Percentiles rank a stretch among this genome's conserved stretches.
Evolutionary conservation across 164 flowering plant species (phyloP).

Genomic region (Sedum album): DNA sequence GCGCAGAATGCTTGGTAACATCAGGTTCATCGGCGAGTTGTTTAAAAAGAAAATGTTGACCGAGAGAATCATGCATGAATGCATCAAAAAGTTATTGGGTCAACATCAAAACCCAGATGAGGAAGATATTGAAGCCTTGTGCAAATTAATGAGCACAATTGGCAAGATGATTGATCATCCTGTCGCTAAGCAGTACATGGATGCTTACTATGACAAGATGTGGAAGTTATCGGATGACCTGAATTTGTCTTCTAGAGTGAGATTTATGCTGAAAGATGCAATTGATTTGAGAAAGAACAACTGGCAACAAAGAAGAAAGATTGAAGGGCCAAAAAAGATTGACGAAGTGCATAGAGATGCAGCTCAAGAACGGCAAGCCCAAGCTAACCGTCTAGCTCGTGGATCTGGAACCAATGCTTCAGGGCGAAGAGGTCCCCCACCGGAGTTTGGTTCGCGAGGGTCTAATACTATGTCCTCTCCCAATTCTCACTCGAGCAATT

Average conservation of each 20-base stretch:
- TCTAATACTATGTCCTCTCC: constrained; percentile 44
- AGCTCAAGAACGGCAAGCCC: constrained; percentile 84
- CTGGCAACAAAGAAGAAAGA: constrained; percentile 95
- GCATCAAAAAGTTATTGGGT: constrained; percentile 68
- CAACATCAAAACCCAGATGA: constrained; percentile 67
- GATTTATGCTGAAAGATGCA: constrained; percentile 90
- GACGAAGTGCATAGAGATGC: constrained; percentile 98
- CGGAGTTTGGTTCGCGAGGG: constrained; percentile 68
- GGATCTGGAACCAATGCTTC: constrained; percentile 31
- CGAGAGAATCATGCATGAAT: constrained; percentile 82
- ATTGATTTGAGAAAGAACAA: constrained; percentile 89
- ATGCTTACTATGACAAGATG: constrained; percentile 80
- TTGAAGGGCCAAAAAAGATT: constrained; percentile 97
- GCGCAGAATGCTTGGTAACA: constrained; percentile 82
- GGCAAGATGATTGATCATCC: constrained; percentile 90
- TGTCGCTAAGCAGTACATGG: constrained; percentile 74
- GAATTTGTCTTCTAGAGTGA: constrained; percentile 78
- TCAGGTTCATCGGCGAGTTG: constrained; percentile 76
- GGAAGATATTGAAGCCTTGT: constrained; percentile 85
- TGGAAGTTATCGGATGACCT: constrained; percentile 50
- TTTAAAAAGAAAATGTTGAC: constrained; percentile 87
- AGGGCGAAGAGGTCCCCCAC: constrained; percentile 50
- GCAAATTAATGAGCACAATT: constrained; percentile 95
- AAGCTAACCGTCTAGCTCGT: constrained; percentile 53
- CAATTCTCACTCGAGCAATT: constrained; percentile 44